Evolutionary conservation across 306 rosid species (phyloP), one percentile per base, ranked within the genome.

Genomic region (Ammopiptanthus mongolicus): DNA sequence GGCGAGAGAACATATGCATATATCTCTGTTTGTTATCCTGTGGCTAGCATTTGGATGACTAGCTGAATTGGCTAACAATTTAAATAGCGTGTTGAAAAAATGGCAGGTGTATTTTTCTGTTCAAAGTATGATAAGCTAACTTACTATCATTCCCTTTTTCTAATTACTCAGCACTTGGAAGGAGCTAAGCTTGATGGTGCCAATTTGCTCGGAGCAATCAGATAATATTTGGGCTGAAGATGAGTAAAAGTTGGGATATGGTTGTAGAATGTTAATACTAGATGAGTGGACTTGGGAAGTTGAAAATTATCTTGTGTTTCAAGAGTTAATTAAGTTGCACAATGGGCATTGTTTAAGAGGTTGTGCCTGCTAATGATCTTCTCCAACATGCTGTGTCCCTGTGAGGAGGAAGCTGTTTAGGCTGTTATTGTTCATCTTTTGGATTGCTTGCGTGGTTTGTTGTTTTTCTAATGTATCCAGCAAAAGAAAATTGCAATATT

Each of bases 181-280:
- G 98, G 97, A 53, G 98, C 98, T 10, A 90, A 29, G 80, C 95
- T 94, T 68, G 93, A 88, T 67, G 98, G 98, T 82, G 98, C 98
- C 63, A 94, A 94, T 86, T 84, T 91, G 82, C 88, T 80, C 1
- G 98, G 96, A 74, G 90, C 90, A 64, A 94, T 86, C 73, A 90
- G 97, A 79, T 87, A 77, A 87, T 63, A 41, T 59, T 52, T 81
- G 59, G 37, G 51, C 48, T 6, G 80, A 28, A 18, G 29, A 14
- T 31, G 42, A 42, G 15, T 11, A 36, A 25, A 57, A 47, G 70
- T 65, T 69, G 62, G 25, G 15, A 62, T 18, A 46, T 71, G 66
- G 39, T 64, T 78, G 52, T 23, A 69, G 23, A 51, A 36, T 75
- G 25, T 69, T 55, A 36, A 71, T 63, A 50, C 71, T 19, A 66